Evolutionary conservation across 768 basidiomycete species (phyloP), one percentile per base, ranked within the genome.

Genomic region (Xerocomellus intermedius): DNA sequence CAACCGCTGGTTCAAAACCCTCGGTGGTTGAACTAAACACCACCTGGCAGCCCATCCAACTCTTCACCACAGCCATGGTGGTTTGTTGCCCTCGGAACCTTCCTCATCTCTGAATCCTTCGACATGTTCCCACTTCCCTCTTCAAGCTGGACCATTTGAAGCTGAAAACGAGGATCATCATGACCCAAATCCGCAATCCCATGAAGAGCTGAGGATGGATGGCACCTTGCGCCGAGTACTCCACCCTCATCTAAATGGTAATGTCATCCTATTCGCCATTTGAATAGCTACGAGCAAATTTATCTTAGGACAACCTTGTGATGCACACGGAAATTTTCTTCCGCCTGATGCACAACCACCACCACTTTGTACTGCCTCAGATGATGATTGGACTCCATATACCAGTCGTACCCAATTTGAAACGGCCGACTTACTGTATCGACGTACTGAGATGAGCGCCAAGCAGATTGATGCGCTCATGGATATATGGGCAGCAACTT

Each of bases 381-480:
- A 49, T 9, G 19, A 48, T 16, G 58, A 65, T n/a, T 69, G 66
- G 65, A 38, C 49, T 5, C 66, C 63, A 1, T 64, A 58, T 24
- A 8, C 50, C 0, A 39, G 57, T 38, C n/a, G 19, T 28, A 55
- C 43, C 2, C 50, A 62, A 35, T 73, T 70, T 38, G 36, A 65
- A 16, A 48, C 52, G 0, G 66, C 67, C 0, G 58, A 71, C 14
- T 59, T 69, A 9, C 48, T 69, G 10, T 69, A 60, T 43, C 24
- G 14, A 12, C 19, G 24, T 4, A 53, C 44, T 16, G 56, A 71
- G 46, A 64, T 69, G 60, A 61, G 64, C 24, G 61, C 49, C 4
- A 44, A 36, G 16, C 48, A 62, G 10, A 66, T 68, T 13, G 55
- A 69, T 10, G 30, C 59, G 0, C 54, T 69, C 8, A 52, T 66